These are phyloP conservation scores for Clitopilus hobsonii DNA, from an alignment of 768 basidiomycete species.

Conservation along the genomic window DNA sequence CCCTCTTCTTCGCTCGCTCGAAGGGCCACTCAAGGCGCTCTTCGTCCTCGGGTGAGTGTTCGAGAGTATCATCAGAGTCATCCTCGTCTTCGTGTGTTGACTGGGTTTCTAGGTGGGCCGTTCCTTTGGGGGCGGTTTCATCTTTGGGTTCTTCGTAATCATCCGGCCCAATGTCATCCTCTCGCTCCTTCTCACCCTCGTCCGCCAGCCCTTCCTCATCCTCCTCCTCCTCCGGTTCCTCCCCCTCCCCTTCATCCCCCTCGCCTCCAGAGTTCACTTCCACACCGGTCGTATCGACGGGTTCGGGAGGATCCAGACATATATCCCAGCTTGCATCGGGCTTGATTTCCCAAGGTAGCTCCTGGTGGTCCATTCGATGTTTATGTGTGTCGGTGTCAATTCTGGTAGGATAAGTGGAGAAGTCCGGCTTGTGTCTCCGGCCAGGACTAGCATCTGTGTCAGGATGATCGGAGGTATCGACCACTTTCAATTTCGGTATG, in stretches of 20 bases:
- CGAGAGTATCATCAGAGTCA: neutral
- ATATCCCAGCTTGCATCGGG: conserved; percentile 3
- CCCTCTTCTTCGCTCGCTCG: neutral
- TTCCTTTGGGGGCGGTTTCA: too few species aligned
- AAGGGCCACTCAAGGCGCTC: neutral
- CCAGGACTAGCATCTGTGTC: neutral
- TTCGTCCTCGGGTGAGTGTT: neutral
- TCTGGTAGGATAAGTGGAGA: neutral
- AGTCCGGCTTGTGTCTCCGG: conserved; percentile 2
- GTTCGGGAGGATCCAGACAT: conserved; percentile 1
- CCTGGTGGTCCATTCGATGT: neutral
- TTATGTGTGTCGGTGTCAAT: neutral
- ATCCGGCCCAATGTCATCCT: neutral
- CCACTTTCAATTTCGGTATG: conserved; percentile 4
- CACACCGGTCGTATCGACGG: neutral
- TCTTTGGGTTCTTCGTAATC: too few species aligned
- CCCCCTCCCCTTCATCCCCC: neutral
- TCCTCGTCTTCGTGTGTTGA: neutral
- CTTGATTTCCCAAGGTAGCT: conserved; percentile 14
- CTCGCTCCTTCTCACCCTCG: too few species aligned
- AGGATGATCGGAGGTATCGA: conserved; percentile 8
- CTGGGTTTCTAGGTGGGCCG: too few species aligned
- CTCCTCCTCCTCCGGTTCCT: neutral
- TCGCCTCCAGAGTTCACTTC: neutral
- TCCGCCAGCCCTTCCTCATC: neutral